A percentile compares a stretch with the other conserved stretches of the same genome.
Evolutionary conservation across 441 rosid species (phyloP).

Genomic region (Adansonia madagascariensis): DNA sequence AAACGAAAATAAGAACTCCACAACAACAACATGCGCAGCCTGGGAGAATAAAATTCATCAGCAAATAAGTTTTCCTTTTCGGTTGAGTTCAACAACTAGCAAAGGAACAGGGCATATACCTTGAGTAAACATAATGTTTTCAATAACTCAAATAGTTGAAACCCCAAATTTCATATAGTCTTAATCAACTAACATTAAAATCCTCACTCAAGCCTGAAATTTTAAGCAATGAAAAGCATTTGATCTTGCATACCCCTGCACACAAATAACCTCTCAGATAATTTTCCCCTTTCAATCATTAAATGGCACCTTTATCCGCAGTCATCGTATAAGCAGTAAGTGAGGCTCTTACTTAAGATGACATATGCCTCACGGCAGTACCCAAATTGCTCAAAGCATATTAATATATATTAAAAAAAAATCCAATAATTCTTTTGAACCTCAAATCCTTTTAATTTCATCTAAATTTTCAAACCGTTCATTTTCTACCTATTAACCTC

Average conservation of each 20-base stretch:
- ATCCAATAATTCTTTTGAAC: neutral
- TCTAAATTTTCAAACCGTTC: neutral
- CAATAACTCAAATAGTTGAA: neutral
- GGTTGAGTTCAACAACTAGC: neutral
- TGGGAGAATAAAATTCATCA: neutral
- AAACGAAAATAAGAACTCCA: neutral
- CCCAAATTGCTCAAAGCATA: neutral
- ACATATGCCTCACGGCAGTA: neutral
- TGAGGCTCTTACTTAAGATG: neutral
- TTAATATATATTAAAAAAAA: neutral
- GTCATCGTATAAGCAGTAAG: neutral
- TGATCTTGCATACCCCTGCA: neutral
- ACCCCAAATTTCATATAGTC: neutral
- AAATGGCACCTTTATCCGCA: neutral
- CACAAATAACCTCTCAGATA: neutral
- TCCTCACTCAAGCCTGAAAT: neutral
- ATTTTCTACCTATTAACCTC: neutral
- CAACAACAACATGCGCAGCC: neutral
- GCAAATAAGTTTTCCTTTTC: neutral
- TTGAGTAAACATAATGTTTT: neutral
- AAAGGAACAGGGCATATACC: neutral
- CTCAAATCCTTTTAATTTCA: neutral
- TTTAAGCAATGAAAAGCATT: neutral
- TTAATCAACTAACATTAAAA: neutral
- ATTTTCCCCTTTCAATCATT: constrained; percentile 6